These are phyloP conservation scores for Aspergillus sp. DNA, from an alignment of 2,329 filamentous ascomycete species.

Conservation along the genomic window DNA sequence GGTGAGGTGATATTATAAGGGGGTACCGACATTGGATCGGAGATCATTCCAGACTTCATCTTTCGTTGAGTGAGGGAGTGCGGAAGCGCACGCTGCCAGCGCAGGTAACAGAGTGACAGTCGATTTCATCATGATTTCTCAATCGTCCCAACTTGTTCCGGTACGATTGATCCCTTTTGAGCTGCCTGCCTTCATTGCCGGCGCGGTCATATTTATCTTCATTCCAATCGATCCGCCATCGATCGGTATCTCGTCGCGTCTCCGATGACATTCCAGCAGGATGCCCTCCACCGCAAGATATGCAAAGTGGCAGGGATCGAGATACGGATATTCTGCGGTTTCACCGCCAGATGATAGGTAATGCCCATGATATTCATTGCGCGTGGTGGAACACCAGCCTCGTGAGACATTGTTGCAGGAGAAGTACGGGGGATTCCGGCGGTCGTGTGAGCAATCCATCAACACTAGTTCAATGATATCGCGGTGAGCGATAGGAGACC, in stretches of 20 bases:
- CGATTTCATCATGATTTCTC: slow-evolving; percentile 18
- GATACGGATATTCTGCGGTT: neutral
- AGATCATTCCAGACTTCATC: slow-evolving; percentile 20
- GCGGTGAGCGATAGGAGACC: neutral
- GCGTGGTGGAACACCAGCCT: neutral
- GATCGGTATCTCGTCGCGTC: neutral
- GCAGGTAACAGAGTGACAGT: slow-evolving; percentile 10
- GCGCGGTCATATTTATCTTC: neutral
- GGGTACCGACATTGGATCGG: slow-evolving; percentile 24
- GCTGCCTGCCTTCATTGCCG: neutral
- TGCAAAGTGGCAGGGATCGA: neutral
- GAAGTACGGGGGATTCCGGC: neutral
- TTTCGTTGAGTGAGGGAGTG: slow-evolving; percentile 15
- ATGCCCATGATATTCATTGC: neutral
- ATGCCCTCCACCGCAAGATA: neutral
- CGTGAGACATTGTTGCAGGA: neutral
- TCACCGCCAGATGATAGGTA: neutral
- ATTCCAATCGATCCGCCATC: neutral
- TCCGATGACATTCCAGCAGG: slow-evolving; percentile 1
- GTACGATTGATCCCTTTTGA: neutral
- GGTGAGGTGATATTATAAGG: neutral
- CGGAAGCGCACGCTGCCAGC: slow-evolving; percentile 15
- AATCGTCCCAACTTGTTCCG: neutral
- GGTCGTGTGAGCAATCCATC: neutral
- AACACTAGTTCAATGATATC: neutral